Evolutionary conservation across 108 stramenopile species (phyloP).

Genomic region (Discostella stelligeroides): DNA sequence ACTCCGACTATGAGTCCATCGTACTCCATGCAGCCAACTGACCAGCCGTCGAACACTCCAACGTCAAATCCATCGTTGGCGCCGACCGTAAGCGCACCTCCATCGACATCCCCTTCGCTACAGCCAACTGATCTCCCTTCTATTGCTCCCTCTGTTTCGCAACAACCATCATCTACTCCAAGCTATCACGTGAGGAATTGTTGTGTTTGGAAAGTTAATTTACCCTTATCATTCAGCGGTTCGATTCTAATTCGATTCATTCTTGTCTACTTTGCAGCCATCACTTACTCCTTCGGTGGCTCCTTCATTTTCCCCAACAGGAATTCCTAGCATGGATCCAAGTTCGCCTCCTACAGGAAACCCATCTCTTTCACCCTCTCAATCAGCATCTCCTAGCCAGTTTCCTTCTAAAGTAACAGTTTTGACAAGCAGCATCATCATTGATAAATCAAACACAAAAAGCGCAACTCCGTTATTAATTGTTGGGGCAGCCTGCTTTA

Average conservation of each 20-base stretch:
- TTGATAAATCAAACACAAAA: conserved; percentile 13
- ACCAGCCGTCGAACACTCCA: conserved; percentile 6
- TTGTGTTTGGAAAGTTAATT: background rate
- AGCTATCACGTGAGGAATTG: conserved; percentile 5
- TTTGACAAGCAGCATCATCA: conserved; percentile 11
- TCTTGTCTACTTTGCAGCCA: conserved; percentile 2
- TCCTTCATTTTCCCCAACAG: conserved; percentile 9
- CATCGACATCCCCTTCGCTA: conserved; percentile 6
- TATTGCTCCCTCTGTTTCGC: conserved; percentile 5
- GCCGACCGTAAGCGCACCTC: conserved; percentile 8
- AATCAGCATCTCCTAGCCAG: conserved; percentile 18
- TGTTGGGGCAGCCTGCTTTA: conserved; percentile 29
- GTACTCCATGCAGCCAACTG: conserved; percentile 5
- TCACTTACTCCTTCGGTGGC: conserved; percentile 4
- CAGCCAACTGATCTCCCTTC: conserved; percentile 3
- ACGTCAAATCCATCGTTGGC: conserved; percentile 4
- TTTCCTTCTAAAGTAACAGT: background rate
- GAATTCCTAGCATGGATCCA: conserved; percentile 7
- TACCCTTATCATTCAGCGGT: background rate
- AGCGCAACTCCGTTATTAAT: conserved; percentile 29
- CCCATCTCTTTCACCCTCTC: conserved; percentile 10
- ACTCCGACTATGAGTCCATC: conserved; percentile 7
- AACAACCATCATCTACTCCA: conserved; percentile 6
- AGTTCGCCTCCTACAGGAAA: conserved; percentile 7
- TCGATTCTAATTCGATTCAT: background rate